A percentile compares a stretch with the other conserved stretches of the same genome.
These are phyloP conservation scores for Magnaporthiopsis incrustans DNA, from an alignment of 2,329 filamentous ascomycete genomes.

Conservation along the genomic window DNA sequence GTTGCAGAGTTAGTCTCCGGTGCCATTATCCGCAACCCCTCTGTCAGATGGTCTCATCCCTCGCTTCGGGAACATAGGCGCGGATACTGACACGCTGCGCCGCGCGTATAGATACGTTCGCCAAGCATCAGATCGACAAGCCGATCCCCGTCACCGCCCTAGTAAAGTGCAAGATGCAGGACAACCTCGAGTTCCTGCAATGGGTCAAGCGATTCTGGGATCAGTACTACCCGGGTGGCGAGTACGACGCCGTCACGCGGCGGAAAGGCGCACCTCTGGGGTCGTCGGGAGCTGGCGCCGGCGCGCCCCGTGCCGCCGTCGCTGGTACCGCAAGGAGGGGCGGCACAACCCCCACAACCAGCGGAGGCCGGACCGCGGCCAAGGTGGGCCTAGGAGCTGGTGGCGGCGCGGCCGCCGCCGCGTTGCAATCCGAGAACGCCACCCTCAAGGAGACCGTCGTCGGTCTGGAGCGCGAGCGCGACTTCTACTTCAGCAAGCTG, in stretches of 20 bases:
- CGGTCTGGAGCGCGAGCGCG: conserved; percentile 88
- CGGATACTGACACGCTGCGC: conserved; percentile 1
- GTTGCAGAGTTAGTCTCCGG: conserved; percentile 67
- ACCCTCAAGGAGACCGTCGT: conserved; percentile 92
- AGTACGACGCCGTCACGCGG: conserved; percentile 84
- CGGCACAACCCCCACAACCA: conserved; percentile 56
- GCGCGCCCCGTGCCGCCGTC: conserved; percentile 41
- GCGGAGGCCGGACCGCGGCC: conserved; percentile 33
- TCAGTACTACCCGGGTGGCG: conserved; percentile 92
- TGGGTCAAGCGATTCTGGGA: conserved; percentile 98
- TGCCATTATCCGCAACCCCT: conserved; percentile 6
- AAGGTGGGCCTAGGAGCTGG: conserved; percentile 31
- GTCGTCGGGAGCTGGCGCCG: conserved; percentile 31
- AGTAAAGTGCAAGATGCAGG: conserved; percentile 99
- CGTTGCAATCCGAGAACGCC: conserved; percentile 75
- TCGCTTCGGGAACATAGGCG: too few species aligned
- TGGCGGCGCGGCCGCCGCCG: conserved; percentile 57
- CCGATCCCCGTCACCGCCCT: conserved; percentile 81
- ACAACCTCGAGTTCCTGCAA: conserved; percentile 98
- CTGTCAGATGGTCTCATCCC: too few species aligned
- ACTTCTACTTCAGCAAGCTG: conserved; percentile 99
- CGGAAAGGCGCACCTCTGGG: conserved; percentile 69
- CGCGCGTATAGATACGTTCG: conserved; percentile 60
- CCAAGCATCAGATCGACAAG: conserved; percentile 79
- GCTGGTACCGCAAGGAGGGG: conserved; percentile 42